Evolutionary conservation across 306 rosid genomes (phyloP).

Genomic region (Aeschynomene evenia): DNA sequence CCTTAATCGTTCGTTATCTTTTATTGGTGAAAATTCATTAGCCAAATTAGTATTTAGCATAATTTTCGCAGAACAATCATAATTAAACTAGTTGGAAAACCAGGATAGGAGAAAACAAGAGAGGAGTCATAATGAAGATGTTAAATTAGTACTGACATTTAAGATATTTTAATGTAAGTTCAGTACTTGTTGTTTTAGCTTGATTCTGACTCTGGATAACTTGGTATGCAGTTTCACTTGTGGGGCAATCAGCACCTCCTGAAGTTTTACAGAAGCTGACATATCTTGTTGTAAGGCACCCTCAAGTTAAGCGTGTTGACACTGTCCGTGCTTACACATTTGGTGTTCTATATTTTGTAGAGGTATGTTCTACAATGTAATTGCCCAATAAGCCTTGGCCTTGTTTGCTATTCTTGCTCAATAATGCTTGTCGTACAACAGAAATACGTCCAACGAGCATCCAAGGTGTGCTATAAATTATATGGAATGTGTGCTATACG

Average conservation of each 20-base stretch:
- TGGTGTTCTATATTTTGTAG: conserved; percentile 94
- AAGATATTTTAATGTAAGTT: neutral
- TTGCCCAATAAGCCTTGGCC: too few relatives aligned
- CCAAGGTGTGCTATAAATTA: too few relatives aligned
- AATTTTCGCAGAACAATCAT: neutral
- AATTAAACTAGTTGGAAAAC: neutral
- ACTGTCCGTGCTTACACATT: conserved; percentile 98
- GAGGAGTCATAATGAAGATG: neutral
- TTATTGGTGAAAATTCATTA: neutral
- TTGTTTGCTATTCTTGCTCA: too few relatives aligned
- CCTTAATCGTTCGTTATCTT: neutral
- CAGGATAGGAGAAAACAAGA: conserved; percentile 1
- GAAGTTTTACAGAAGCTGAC: conserved; percentile 86
- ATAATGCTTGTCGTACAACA: too few relatives aligned
- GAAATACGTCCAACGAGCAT: too few relatives aligned
- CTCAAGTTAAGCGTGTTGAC: conserved; percentile 73
- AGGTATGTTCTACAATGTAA: too few relatives aligned
- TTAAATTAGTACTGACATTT: neutral
- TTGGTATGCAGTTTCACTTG: conserved; percentile 61
- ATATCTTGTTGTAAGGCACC: conserved; percentile 72
- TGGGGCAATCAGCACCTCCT: conserved; percentile 95
- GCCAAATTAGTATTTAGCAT: neutral
- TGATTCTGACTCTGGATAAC: conserved; percentile 2
- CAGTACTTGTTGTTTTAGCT: conserved; percentile 6
- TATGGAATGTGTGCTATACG: too few relatives aligned